Evolutionary conservation across 257 asterid species (phyloP).

Genomic region (Solanum verrucosum): DNA sequence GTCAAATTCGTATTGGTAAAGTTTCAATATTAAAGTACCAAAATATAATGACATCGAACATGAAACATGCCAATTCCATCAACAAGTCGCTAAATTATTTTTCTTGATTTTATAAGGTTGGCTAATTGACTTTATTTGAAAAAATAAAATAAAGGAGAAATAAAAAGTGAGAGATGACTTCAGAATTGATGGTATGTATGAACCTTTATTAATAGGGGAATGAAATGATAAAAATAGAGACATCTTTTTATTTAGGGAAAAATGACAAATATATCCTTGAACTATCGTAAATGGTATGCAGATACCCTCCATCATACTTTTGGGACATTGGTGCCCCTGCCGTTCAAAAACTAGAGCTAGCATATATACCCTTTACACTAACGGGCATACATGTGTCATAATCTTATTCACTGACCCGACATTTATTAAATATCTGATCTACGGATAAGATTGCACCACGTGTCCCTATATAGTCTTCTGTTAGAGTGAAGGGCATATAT

Average conservation of each 20-base stretch:
- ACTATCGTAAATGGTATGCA: no score
- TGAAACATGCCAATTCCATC: constrained; percentile 9
- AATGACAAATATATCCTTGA: no score
- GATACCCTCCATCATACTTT: no score
- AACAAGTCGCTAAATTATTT: not conserved
- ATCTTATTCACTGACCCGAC: no score
- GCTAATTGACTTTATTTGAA: not conserved
- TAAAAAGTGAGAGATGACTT: constrained; percentile 1
- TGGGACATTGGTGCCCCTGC: no score
- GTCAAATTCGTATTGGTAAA: not conserved
- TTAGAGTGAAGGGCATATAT: no score
- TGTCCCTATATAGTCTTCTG: no score
- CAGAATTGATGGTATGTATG: constrained; percentile 10
- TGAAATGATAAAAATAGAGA: not conserved
- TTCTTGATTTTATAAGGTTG: not conserved
- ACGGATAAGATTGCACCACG: no score
- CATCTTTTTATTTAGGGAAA: not conserved
- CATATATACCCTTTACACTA: no score
- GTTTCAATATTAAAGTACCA: not conserved
- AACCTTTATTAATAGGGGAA: not conserved
- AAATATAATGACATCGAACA: constrained; percentile 9
- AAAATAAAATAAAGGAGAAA: not conserved
- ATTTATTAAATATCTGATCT: no score
- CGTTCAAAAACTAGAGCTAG: no score
- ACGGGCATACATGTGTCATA: no score